These are phyloP conservation scores for Trypanosoma theileri DNA, from an alignment of 208 protist genomes.

Conservation along the genomic window DNA sequence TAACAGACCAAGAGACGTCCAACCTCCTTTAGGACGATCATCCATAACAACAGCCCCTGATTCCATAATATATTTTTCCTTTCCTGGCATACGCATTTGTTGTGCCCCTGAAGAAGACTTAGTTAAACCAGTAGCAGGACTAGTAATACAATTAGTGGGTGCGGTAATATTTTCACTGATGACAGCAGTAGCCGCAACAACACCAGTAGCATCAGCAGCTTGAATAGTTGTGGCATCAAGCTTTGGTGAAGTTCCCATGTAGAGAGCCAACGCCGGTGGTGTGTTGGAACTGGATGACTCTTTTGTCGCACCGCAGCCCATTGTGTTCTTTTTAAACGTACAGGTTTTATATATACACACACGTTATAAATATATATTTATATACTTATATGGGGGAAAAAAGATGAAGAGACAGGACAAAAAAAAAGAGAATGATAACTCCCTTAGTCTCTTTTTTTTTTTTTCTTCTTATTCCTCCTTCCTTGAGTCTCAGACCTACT, in stretches of 20 bases:
- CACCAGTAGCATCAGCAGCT: too few relatives aligned
- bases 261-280: neutral
- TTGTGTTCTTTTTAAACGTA: neutral
- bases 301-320: conserved; percentile 14
- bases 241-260: neutral
- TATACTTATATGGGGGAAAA: neutral
- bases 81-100: conserved; percentile 43
- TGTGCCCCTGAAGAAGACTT: neutral
- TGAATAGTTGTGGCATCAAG: too few relatives aligned
- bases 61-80: conserved; percentile 84
- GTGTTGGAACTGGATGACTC: neutral
- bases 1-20: conserved; percentile 36
- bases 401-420: conserved; percentile 11
- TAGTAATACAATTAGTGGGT: neutral
- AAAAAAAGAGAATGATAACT: neutral
- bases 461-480: neutral
- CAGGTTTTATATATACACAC: neutral
- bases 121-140: neutral
- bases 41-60: conserved; percentile 78
- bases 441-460: conserved; percentile 1
- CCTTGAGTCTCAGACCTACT: too few relatives aligned
- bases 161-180: too few relatives aligned
- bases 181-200: too few relatives aligned
- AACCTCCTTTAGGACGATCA: conserved; percentile 28
- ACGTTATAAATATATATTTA: conserved; percentile 3